Conservation (phyloP, 225 moss, liverwort and hornwort genomes). For the Takakia lepidozioides region DNA sequence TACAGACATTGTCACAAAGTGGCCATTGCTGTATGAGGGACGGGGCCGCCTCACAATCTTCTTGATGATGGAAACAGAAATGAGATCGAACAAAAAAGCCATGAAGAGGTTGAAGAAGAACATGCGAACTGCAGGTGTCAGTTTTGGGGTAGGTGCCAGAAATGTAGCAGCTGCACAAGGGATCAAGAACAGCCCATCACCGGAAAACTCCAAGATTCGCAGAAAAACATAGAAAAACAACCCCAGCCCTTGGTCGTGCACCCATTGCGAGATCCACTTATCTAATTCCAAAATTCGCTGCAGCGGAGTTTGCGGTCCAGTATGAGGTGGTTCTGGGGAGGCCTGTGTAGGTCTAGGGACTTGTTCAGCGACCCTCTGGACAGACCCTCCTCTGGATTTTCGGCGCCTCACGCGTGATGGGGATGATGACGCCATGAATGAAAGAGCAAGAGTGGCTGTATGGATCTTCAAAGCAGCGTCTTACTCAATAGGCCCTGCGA, state of each 20-base stretch:
- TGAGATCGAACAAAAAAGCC: slow-evolving; percentile 61
- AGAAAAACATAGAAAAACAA: slow-evolving; percentile 25
- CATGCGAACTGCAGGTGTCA: slow-evolving; percentile 38
- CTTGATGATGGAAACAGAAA: slow-evolving; percentile 45
- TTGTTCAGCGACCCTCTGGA: too few relatives aligned
- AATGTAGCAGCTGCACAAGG: slow-evolving; percentile 56
- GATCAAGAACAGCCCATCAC: slow-evolving; percentile 58
- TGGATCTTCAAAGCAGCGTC: too few relatives aligned
- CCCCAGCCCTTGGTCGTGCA: slow-evolving; percentile 39
- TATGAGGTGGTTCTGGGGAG: too few relatives aligned
- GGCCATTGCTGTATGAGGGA: slow-evolving; percentile 61
- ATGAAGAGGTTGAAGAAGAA: slow-evolving; percentile 70
- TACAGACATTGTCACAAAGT: slow-evolving; percentile 43
- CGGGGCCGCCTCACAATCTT: slow-evolving; percentile 35
- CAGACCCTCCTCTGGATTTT: too few relatives aligned
- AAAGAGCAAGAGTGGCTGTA: too few relatives aligned
- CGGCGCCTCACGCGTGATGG: too few relatives aligned
- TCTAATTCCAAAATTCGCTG: slow-evolving; percentile 44
- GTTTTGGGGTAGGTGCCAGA: slow-evolving; percentile 42
- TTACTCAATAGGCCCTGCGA: too few relatives aligned
- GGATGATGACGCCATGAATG: too few relatives aligned
- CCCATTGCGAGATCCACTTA: slow-evolving; percentile 42
- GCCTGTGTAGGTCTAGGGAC: too few relatives aligned
- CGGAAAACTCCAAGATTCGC: slow-evolving; percentile 52
- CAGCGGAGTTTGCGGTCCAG: too few relatives aligned